A percentile compares a stretch with the other conserved stretches of the same genome.
Evolutionary conservation across 2,329 filamentous ascomycete genomes (phyloP).

Genomic region (Claviceps quebecensis): DNA sequence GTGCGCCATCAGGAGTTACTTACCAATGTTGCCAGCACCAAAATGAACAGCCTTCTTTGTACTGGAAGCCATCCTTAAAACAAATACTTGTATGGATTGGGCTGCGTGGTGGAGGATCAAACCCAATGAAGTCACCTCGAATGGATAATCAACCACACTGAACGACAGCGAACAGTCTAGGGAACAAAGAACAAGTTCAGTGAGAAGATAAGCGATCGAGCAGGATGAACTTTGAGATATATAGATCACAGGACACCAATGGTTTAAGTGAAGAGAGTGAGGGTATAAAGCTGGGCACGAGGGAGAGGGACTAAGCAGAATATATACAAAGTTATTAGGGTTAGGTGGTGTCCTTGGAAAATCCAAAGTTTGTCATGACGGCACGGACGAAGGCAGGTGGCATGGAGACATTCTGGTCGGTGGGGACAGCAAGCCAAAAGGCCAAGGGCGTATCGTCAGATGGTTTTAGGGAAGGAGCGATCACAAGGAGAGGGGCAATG

Average conservation of each 20-base stretch:
- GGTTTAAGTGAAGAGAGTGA: not conserved
- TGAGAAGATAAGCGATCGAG: not conserved
- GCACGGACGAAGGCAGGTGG: not conserved
- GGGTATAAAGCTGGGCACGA: not conserved
- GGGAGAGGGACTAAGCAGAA: not conserved
- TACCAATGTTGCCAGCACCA: slow-evolving; percentile 72
- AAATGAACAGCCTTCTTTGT: slow-evolving; percentile 67
- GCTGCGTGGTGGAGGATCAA: not conserved
- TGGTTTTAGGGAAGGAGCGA: not conserved
- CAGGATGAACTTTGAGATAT: not conserved
- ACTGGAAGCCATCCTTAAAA: slow-evolving; percentile 23
- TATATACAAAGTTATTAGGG: slow-evolving; percentile 3
- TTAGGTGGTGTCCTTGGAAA: not conserved
- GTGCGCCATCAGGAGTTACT: slow-evolving; percentile 10
- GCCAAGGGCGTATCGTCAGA: slow-evolving; percentile 1
- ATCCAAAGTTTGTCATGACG: slow-evolving; percentile 3
- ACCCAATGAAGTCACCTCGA: too few species aligned
- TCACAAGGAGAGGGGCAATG: not conserved
- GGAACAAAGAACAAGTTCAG: not conserved
- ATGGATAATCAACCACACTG: not conserved
- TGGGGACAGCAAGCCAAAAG: not conserved
- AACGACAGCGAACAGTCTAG: not conserved
- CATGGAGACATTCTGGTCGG: not conserved
- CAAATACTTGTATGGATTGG: not conserved
- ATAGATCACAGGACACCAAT: not conserved